Evolutionary conservation across 2,329 filamentous ascomycete species (phyloP).

Genomic region (Colletotrichum noveboracense): DNA sequence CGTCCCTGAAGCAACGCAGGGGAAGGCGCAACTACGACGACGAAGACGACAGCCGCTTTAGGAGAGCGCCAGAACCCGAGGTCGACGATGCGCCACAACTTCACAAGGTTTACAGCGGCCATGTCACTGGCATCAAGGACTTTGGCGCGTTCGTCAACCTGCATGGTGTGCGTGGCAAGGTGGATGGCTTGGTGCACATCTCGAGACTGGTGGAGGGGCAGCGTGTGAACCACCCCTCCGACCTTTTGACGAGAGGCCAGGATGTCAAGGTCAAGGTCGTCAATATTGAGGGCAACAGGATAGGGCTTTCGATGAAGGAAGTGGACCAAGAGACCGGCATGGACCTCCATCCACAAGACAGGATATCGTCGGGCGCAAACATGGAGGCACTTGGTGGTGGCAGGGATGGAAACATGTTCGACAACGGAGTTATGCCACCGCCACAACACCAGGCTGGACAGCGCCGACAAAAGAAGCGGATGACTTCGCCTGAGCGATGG

Average conservation of each 20-base stretch:
- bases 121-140: conserved; percentile 90
- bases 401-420: conserved; percentile 60
- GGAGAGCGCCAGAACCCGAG: conserved; percentile 71
- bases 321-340: conserved; percentile 89
- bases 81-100: conserved; percentile 82
- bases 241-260: conserved; percentile 81
- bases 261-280: conserved; percentile 91
- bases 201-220: conserved; percentile 86
- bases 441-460: conserved; percentile 42
- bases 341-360: conserved; percentile 79
- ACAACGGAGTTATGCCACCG: conserved; percentile 51
- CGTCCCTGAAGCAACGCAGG: conserved; percentile 27
- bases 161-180: conserved; percentile 84
- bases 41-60: conserved; percentile 64
- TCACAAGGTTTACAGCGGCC: conserved; percentile 88
- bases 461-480: conserved; percentile 78
- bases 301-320: conserved; percentile 96
- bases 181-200: conserved; percentile 92
- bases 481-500: conserved; percentile 97
- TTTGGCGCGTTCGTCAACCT: conserved; percentile 96
- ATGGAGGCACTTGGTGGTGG: conserved; percentile 78
- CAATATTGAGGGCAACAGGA: conserved; percentile 80
- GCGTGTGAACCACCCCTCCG: conserved; percentile 89
- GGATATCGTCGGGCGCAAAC: conserved; percentile 89
- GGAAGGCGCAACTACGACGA: conserved; percentile 48